Conservation (phyloP, 1,284 basidiomycete species). For the Ustilago tritici region DNA sequence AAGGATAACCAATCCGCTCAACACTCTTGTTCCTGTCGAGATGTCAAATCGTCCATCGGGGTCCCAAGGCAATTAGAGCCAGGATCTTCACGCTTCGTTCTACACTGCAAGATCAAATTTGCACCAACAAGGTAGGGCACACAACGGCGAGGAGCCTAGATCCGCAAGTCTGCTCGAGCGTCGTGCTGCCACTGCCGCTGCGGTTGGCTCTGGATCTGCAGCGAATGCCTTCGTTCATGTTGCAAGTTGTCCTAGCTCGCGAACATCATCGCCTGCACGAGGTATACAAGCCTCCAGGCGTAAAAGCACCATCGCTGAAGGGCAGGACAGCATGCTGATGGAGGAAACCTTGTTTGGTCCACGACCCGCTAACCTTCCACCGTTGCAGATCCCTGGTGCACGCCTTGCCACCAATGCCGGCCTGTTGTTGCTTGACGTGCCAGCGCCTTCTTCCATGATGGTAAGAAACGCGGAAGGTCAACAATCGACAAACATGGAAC, state of each 20-base stretch:
- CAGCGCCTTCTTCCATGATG: constrained; percentile 6
- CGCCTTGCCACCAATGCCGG: constrained; percentile 18
- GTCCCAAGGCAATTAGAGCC: background rate
- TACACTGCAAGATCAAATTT: constrained; percentile 7
- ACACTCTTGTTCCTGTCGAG: constrained; percentile 23
- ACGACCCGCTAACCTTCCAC: constrained; percentile 23
- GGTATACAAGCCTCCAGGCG: constrained; percentile 32
- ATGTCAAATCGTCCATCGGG: constrained; percentile 5
- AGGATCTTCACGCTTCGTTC: constrained; percentile 10
- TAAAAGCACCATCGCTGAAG: constrained; percentile 28
- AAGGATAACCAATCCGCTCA: constrained; percentile 41
- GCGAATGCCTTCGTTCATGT: constrained; percentile 7
- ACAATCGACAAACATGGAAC: constrained; percentile 16
- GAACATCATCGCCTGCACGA: constrained; percentile 32
- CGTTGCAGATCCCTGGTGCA: constrained; percentile 21
- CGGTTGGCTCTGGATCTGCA: background rate
- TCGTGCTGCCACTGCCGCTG: constrained; percentile 27
- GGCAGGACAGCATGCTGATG: background rate
- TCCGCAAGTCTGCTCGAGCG: constrained; percentile 28
- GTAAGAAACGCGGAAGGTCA: constrained; percentile 4
- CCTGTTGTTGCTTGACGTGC: constrained; percentile 7
- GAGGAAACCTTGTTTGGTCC: constrained; percentile 15
- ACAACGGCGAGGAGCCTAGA: constrained; percentile 15
- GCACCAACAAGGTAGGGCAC: constrained; percentile 4
- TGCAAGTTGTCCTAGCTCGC: constrained; percentile 25